Evolutionary conservation across 225 moss, liverwort and hornwort genomes (phyloP).

Genomic region (Marchantia paleacea): DNA sequence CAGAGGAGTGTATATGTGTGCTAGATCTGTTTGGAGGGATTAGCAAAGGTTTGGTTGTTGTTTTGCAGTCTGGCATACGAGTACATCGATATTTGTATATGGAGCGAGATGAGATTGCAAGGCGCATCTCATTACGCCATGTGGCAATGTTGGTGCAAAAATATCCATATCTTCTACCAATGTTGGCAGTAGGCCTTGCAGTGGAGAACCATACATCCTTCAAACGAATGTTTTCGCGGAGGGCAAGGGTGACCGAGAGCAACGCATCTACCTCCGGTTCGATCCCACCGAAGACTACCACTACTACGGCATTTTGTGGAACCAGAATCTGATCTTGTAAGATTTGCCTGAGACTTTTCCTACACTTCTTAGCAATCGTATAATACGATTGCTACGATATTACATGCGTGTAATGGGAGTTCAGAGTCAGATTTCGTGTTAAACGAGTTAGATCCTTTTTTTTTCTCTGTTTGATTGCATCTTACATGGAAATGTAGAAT

Average conservation of each 20-base stretch:
- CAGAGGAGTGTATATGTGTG: too few relatives aligned
- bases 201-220: conserved; percentile 11
- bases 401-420: too few relatives aligned
- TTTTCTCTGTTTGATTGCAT: background rate
- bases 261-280: conserved; percentile 52
- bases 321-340: conserved; percentile 53
- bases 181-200: too few relatives aligned
- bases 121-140: too few relatives aligned
- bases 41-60: too few relatives aligned
- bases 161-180: too few relatives aligned
- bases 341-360: background rate
- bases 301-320: conserved; percentile 62
- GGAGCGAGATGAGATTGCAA: too few relatives aligned
- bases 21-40: too few relatives aligned
- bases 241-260: conserved; percentile 33
- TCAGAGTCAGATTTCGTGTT: background rate
- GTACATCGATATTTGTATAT: too few relatives aligned
- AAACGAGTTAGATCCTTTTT: background rate
- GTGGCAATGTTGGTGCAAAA: too few relatives aligned
- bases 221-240: conserved; percentile 27
- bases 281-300: conserved; percentile 53
- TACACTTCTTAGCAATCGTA: background rate
- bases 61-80: too few relatives aligned
- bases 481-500: background rate
- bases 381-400: background rate